phyloP scores from a whole-genome alignment of 345 rosid species.

The Euphorbia tirucalli region DNA sequence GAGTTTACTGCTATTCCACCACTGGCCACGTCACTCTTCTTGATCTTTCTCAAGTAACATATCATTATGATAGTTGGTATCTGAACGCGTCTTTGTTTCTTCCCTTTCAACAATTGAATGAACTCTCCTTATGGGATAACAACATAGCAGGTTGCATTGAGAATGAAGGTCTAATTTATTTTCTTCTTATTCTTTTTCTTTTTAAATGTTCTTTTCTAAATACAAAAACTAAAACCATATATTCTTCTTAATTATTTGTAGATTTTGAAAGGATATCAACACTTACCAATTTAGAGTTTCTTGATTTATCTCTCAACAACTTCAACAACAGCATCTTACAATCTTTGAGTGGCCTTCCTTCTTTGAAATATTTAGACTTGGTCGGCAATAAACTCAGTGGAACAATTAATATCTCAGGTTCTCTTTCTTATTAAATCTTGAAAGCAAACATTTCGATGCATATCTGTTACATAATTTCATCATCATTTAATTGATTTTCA shows the following conservation, averaged over 20 bases:
- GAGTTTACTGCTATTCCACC: neutral
- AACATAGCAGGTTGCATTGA: neutral
- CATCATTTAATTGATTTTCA: too few species aligned
- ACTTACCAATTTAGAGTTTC: too few species aligned
- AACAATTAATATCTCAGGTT: too few species aligned
- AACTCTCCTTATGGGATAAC: neutral
- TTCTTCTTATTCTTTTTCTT: too few species aligned
- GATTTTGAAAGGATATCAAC: too few species aligned
- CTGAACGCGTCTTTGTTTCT: conserved; percentile 14
- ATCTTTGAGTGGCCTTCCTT: neutral
- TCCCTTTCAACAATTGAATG: neutral
- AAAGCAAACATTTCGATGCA: too few species aligned
- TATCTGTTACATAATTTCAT: too few species aligned
- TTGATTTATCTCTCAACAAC: rapidly evolving
- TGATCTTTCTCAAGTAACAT: rapidly evolving
- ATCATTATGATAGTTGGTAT: neutral
- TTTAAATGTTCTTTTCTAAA: too few species aligned
- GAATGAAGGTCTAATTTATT: conserved; percentile 1
- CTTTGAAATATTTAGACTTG: neutral
- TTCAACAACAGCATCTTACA: neutral
- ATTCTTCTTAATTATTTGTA: too few species aligned
- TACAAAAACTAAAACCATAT: too few species aligned
- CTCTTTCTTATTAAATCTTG: too few species aligned
- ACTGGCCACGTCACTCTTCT: neutral
- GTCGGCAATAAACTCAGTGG: too few species aligned